Conservation (phyloP, 1,284 basidiomycete genomes). For the Trametes polyzona region DNA sequence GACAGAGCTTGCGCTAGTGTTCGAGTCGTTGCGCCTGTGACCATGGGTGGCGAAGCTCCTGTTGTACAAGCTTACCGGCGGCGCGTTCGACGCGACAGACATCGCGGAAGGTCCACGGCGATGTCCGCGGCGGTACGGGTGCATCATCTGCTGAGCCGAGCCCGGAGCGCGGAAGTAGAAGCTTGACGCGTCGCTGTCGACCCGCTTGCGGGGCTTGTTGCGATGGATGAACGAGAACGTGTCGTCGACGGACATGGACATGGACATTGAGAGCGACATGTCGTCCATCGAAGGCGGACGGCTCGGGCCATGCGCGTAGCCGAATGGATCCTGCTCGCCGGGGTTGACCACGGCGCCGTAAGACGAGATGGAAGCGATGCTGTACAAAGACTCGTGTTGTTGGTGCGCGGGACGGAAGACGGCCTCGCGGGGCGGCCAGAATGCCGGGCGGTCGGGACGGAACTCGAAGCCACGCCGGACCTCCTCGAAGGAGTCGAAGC, state of each 20-base stretch:
- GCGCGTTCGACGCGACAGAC: conserved; percentile 55
- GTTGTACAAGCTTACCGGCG: conserved; percentile 76
- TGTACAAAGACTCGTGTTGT: conserved; percentile 67
- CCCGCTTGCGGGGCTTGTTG: conserved; percentile 50
- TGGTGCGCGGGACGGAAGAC: conserved; percentile 43
- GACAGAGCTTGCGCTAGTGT: conserved; percentile 55
- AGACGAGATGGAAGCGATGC: conserved; percentile 82
- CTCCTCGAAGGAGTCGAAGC: conserved; percentile 75
- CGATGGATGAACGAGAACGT: conserved; percentile 69
- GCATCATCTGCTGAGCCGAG: conserved; percentile 23
- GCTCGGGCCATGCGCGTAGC: conserved; percentile 55
- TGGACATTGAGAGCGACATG: conserved; percentile 47
- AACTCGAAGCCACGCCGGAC: conserved; percentile 77
- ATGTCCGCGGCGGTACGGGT: conserved; percentile 43
- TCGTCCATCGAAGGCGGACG: conserved; percentile 58
- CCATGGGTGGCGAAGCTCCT: conserved; percentile 51
- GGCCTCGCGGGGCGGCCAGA: conserved; percentile 59
- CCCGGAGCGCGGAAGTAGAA: conserved; percentile 64
- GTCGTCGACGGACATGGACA: conserved; percentile 68
- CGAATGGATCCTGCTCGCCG: conserved; percentile 74
- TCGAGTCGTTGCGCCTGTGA: conserved; percentile 52
- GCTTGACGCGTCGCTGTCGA: conserved; percentile 78
- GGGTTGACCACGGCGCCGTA: conserved; percentile 71
- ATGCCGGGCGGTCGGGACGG: conserved; percentile 57
- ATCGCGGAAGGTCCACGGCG: conserved; percentile 51